phyloP scores from a whole-genome alignment of 1,139 yeast genomes.

The Trichomonascaceae sp. region DNA sequence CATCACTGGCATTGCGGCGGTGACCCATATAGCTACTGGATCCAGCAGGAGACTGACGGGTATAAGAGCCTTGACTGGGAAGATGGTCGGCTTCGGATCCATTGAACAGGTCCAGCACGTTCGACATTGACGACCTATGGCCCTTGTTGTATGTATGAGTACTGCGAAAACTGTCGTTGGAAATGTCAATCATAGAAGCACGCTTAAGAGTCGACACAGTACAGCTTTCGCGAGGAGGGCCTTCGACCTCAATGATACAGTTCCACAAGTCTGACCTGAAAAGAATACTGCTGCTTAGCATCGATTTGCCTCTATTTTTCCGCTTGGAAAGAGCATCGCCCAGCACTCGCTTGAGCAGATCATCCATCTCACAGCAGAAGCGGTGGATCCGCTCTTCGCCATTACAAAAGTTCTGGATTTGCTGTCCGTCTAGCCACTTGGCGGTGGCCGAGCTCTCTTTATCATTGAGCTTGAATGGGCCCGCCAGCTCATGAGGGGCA shows the following conservation, averaged over 20 bases:
- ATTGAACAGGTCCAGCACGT: conserved; percentile 17
- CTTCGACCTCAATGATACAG: conserved; percentile 17
- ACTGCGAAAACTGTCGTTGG: neutral
- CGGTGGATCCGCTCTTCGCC: conserved; percentile 27
- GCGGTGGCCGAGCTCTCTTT: conserved; percentile 24
- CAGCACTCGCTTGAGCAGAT: conserved; percentile 21
- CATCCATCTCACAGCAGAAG: conserved; percentile 25
- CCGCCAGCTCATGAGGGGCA: conserved; percentile 21
- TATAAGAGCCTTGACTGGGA: too few species aligned
- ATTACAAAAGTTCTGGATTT: conserved; percentile 24
- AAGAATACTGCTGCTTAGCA: conserved; percentile 15
- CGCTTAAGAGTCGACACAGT: conserved; percentile 1
- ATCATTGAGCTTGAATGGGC: conserved; percentile 23
- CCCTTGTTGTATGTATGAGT: too few species aligned
- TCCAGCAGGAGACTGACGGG: neutral
- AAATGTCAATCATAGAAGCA: conserved; percentile 7
- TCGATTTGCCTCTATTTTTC: conserved; percentile 18
- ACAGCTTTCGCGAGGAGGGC: conserved; percentile 12
- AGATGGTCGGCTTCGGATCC: conserved; percentile 2
- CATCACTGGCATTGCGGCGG: conserved; percentile 14
- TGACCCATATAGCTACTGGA: conserved; percentile 11
- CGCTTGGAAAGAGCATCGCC: conserved; percentile 19
- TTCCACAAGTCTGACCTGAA: conserved; percentile 19
- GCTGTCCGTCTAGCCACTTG: conserved; percentile 22
- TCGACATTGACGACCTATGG: conserved; percentile 18